A percentile compares a stretch with the other conserved stretches of the same genome.
phyloP scores from a whole-genome alignment of 2,329 filamentous ascomycete genomes.

The Alternaria viburni region DNA sequence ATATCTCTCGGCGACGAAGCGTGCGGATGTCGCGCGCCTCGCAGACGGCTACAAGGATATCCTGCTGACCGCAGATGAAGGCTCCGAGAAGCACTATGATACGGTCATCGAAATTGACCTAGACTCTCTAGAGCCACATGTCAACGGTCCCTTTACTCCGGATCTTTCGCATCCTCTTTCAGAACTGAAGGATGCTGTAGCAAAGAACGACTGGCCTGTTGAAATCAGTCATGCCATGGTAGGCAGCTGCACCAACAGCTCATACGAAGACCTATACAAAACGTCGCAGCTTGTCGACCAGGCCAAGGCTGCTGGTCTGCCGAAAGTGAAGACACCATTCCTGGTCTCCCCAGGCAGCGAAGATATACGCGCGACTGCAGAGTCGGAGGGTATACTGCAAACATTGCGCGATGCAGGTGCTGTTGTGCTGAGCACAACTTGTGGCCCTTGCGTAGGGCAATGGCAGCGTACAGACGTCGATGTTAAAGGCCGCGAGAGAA shows the following conservation, averaged over 20 bases:
- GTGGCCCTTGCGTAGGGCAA: conserved; percentile 46
- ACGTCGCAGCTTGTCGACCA: conserved; percentile 37
- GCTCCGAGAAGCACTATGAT: conserved; percentile 43
- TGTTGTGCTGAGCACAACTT: conserved; percentile 43
- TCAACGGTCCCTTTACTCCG: conserved; percentile 48
- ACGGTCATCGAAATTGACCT: conserved; percentile 47
- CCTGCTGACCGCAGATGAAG: conserved; percentile 36
- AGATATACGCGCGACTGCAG: conserved; percentile 42
- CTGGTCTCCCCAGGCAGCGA: conserved; percentile 46
- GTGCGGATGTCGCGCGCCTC: conserved; percentile 28
- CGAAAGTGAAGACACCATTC: conserved; percentile 38
- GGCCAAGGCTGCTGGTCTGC: conserved; percentile 38
- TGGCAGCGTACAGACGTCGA: conserved; percentile 46
- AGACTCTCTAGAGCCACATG: conserved; percentile 41
- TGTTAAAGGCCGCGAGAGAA: conserved; percentile 29
- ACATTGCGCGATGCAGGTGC: conserved; percentile 38
- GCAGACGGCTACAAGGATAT: conserved; percentile 29
- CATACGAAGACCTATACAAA: conserved; percentile 47
- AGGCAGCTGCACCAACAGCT: conserved; percentile 48
- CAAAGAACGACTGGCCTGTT: conserved; percentile 39
- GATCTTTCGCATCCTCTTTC: conserved; percentile 45
- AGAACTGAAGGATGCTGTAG: conserved; percentile 31
- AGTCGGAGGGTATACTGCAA: conserved; percentile 37
- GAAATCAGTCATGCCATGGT: conserved; percentile 41
- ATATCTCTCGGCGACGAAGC: conserved; percentile 42